phyloP scores from a whole-genome alignment of 352 stramenopile genomes.

The Phytopythium kandeliae region DNA sequence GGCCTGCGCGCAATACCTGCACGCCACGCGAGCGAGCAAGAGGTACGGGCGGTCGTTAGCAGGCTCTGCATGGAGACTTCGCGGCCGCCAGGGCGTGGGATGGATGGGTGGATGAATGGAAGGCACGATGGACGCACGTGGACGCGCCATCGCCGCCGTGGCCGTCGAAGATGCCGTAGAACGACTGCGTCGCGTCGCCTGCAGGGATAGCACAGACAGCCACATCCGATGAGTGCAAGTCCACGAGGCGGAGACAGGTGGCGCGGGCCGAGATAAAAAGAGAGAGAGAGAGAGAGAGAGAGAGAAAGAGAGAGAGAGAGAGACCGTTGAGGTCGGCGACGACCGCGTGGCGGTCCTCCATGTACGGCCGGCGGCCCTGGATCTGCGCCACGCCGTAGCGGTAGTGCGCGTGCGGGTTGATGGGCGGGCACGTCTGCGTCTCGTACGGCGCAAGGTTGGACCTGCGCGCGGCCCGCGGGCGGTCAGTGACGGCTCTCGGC shows the following conservation, averaged over 20 bases:
- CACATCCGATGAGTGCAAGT: too few relatives aligned
- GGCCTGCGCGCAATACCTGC: conserved; percentile 74
- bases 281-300: too few relatives aligned
- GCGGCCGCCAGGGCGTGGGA: too few relatives aligned
- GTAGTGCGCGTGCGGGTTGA: conserved; percentile 74
- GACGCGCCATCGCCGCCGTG: conserved; percentile 87
- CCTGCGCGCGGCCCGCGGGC: conserved; percentile 11
- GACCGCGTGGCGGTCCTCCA: conserved; percentile 87
- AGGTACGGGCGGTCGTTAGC: too few relatives aligned
- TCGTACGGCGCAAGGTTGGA: conserved; percentile 52
- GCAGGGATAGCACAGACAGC: too few relatives aligned
- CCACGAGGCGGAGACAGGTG: too few relatives aligned
- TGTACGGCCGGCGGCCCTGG: conserved; percentile 83
- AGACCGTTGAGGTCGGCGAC: conserved; percentile 63
- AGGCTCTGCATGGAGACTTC: too few relatives aligned
- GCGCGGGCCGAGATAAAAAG: too few relatives aligned
- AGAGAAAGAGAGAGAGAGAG: too few relatives aligned
- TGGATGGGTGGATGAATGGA: too few relatives aligned
- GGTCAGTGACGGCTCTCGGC: too few relatives aligned
- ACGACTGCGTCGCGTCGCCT: conserved; percentile 71
- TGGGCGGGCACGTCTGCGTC: conserved; percentile 62
- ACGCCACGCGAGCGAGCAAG: too few relatives aligned
- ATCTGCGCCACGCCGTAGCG: conserved; percentile 82
- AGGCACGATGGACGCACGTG: conserved; percentile 46
- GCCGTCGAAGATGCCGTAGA: conserved; percentile 93